Base-by-base conservation (phyloP, 768 basidiomycete genomes). In the Cystobasidium ongulense region DNA sequence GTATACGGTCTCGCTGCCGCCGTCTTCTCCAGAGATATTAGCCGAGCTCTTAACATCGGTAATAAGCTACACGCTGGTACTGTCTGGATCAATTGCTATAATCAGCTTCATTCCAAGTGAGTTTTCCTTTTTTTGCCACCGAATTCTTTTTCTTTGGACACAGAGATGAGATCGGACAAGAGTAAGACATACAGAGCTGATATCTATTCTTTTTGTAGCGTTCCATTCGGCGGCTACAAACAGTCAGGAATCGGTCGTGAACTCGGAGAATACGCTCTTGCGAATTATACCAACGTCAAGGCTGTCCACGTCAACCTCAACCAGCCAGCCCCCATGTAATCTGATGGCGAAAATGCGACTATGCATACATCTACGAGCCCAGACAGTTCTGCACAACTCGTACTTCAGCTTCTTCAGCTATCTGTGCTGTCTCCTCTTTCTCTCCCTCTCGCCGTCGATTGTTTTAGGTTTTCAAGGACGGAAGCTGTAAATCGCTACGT, bases 11-110 rank as follows among this genome's bases (percentile, higher is more conserved):
- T 96, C 54, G 92, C 91, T 17, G 88, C 90, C 1, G 89, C 89
- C 8, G 87, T 98, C 66, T 96, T 93, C 84, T 88, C 89, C 39
- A 84, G 86, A 78, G 85, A 94, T 81, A 81, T 95, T 83, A 86
- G 85, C 76, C 85, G 88, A 31, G 91, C 90, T 0, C 82, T 94
- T 67, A 82, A 83, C 73, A 86, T 87, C 1, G 89, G 90, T 8
- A 87, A 91, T 80, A 84, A 82, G 73, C 83, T 97, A 74, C 85
- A 90, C 78, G 89, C 91, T 3, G 93, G 93, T 38, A 92, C 90
- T 4, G 86, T 85, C 61, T 62, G 52, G 43, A 1, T 92, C 89
- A 82, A 83, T 77, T 79, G 79, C 61, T 80, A 80, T 77, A 79
- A 66, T 46, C 76, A 27, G 63, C 76, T 17, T 67, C 68, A 15